A percentile compares a stretch with the other conserved stretches of the same genome.
Conservation (phyloP, 139 green algal genomes). For the Chlorella sp. region DNA sequence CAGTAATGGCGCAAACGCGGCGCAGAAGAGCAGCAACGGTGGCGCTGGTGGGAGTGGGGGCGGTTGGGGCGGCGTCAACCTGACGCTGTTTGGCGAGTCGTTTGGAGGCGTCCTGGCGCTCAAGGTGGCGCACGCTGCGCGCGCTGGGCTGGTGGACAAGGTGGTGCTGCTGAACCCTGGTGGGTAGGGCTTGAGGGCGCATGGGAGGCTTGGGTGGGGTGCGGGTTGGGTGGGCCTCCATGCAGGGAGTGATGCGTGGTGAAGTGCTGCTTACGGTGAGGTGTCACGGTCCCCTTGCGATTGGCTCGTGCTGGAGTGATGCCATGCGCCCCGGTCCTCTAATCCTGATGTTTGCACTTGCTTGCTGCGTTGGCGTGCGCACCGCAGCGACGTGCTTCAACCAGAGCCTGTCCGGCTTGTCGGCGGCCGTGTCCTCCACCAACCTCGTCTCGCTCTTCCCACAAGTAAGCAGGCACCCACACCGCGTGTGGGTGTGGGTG, state of each 20-base stretch:
- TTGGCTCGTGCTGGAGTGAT: background rate
- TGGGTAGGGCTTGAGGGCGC: background rate
- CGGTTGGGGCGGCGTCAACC: too few relatives aligned
- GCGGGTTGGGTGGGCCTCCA: too few relatives aligned
- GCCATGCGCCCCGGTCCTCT: background rate
- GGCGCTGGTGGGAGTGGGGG: background rate
- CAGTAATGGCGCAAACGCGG: too few relatives aligned
- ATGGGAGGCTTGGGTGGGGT: too few relatives aligned
- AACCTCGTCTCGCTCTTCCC: conserved; percentile 70
- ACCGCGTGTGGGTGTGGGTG: background rate
- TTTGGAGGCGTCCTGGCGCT: conserved; percentile 67
- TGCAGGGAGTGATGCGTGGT: background rate
- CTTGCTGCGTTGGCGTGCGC: background rate
- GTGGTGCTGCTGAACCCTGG: conserved; percentile 66
- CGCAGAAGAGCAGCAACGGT: too few relatives aligned
- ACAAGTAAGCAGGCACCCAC: conserved; percentile 21
- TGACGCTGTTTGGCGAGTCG: conserved; percentile 61
- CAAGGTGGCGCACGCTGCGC: conserved; percentile 38
- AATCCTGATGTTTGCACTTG: background rate
- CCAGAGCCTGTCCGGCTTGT: conserved; percentile 34
- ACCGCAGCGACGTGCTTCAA: conserved; percentile 34
- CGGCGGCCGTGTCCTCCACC: conserved; percentile 42
- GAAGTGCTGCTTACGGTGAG: too few relatives aligned
- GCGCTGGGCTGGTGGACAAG: conserved; percentile 40
- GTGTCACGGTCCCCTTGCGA: background rate